These are phyloP conservation scores for Cymbopogon citratus DNA, from an alignment of 176 grass and related monocot species.

Conservation along the genomic window DNA sequence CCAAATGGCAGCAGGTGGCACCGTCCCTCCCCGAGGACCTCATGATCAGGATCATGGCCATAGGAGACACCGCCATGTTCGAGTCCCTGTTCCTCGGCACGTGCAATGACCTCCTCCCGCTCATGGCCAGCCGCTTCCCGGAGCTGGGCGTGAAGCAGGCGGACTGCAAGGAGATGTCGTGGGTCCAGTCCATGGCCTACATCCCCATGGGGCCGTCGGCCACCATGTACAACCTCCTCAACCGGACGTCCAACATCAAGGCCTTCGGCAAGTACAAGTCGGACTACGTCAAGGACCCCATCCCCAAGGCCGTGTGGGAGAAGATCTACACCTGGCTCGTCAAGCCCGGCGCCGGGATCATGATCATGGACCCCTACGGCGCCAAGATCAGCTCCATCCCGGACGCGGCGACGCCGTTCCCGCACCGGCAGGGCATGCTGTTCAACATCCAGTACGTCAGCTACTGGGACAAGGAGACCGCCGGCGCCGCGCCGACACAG, in stretches of 20 bases:
- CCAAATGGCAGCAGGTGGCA: constrained; percentile 47
- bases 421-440: constrained; percentile 5
- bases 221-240: neutral
- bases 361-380: constrained; percentile 31
- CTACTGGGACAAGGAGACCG: neutral
- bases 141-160: constrained; percentile 22
- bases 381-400: neutral
- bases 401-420: constrained; percentile 4
- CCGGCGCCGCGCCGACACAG: neutral
- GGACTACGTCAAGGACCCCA: constrained; percentile 22
- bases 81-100: constrained; percentile 42
- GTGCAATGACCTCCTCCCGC: constrained; percentile 6
- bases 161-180: constrained; percentile 49
- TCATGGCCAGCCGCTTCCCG: constrained; percentile 11
- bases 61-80: constrained; percentile 4
- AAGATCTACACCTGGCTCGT: neutral
- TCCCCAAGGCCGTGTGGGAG: neutral
- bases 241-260: neutral
- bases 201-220: neutral
- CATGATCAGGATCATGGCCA: constrained; percentile 33
- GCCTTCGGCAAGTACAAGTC: constrained; percentile 18
- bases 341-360: neutral
- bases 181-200: constrained; percentile 38
- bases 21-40: constrained; percentile 23
- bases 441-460: constrained; percentile 23